A percentile compares a stretch with the other conserved stretches of the same genome.
Conservation (phyloP, 2,329 filamentous ascomycete genomes). For the Colletotrichum sp. region DNA sequence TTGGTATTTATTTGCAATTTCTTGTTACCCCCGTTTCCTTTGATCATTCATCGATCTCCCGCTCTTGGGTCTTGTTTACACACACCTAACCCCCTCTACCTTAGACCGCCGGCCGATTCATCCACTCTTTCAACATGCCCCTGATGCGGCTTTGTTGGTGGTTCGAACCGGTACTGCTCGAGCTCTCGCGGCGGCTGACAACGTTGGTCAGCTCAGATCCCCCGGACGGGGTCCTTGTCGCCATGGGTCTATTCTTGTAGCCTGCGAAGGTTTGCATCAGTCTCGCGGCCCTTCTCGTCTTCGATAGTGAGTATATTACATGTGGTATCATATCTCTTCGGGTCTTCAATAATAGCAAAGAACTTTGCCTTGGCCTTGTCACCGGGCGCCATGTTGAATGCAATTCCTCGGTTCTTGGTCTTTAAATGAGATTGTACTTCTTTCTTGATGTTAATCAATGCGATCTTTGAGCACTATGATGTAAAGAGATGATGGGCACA, state of each 20-base stretch:
- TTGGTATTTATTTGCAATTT: not conserved
- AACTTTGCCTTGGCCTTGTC: conserved; percentile 17
- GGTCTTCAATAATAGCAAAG: conserved; percentile 11
- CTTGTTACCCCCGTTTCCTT: not conserved
- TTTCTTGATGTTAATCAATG: not conserved
- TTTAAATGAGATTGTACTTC: not conserved
- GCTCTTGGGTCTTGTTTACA: not conserved
- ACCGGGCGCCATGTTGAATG: not conserved
- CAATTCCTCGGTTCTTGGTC: too few species aligned
- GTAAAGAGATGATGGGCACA: not conserved
- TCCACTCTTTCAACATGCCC: conserved; percentile 14
- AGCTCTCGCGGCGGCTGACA: not conserved
- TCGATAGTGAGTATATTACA: not conserved
- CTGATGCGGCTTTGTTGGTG: not conserved
- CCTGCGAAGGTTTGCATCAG: not conserved
- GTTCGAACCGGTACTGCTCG: conserved; percentile 6
- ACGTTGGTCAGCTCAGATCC: conserved; percentile 14
- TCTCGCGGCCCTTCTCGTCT: not conserved
- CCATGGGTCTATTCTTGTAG: conserved; percentile 13
- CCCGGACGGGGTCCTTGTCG: conserved; percentile 8
- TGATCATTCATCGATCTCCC: not conserved
- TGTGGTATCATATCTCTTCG: conserved; percentile 8
- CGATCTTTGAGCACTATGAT: not conserved
- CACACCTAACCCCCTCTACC: not conserved
- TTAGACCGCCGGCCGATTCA: not conserved